Evolutionary conservation across 2,329 filamentous ascomycete species (phyloP).

Genomic region (Penicillium frequentans): DNA sequence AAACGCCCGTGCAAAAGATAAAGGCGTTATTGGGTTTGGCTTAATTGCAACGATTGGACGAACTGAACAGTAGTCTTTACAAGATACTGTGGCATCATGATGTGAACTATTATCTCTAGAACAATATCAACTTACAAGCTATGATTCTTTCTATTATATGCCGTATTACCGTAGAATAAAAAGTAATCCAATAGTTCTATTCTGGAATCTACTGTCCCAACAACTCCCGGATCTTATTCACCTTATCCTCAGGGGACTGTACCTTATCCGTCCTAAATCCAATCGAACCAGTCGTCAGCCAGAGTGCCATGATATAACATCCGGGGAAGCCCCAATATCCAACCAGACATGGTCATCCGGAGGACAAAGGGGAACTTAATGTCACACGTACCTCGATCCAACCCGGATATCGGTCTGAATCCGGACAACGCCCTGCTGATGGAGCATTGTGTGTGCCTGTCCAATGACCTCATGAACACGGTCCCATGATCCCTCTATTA

Average conservation of each 20-base stretch:
- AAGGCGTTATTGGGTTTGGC: neutral
- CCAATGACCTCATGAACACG: slow-evolving; percentile 81
- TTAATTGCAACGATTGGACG: neutral
- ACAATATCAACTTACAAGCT: neutral
- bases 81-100: neutral
- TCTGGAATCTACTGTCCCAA: slow-evolving; percentile 34
- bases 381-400: slow-evolving; percentile 66
- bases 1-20: neutral
- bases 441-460: slow-evolving; percentile 78
- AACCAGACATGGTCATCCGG: neutral
- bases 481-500: slow-evolving; percentile 83
- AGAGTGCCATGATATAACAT: neutral
- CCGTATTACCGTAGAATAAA: neutral
- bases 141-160: neutral
- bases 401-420: slow-evolving; percentile 88
- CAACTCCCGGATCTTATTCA: slow-evolving; percentile 59
- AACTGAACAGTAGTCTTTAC: neutral
- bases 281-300: slow-evolving; percentile 17
- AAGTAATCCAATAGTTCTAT: neutral
- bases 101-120: neutral
- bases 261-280: slow-evolving; percentile 73
- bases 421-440: slow-evolving; percentile 72
- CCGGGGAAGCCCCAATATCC: neutral
- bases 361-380: neutral
- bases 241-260: slow-evolving; percentile 79